Percentiles rank a stretch among this genome's conserved stretches.
Conservation (phyloP, 2,329 filamentous ascomycete species). For the Aspergillus fijiensis region DNA sequence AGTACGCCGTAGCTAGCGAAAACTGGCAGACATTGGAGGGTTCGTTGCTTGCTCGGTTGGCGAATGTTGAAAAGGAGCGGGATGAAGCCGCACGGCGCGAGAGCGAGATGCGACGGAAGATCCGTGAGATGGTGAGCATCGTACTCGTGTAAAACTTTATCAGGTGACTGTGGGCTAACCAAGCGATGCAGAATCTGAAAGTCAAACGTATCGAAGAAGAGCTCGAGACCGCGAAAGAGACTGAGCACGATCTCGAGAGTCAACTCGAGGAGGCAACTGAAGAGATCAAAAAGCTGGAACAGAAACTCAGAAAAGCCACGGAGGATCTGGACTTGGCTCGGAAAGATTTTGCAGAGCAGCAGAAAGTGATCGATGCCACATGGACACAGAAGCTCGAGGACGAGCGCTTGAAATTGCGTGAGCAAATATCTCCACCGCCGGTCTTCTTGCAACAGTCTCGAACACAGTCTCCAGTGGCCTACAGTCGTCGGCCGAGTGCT, state of each 20-base stretch:
- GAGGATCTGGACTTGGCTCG: slow-evolving; percentile 60
- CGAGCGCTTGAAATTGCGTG: slow-evolving; percentile 61
- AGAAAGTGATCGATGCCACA: slow-evolving; percentile 58
- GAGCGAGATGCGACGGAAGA: slow-evolving; percentile 83
- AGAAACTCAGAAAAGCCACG: slow-evolving; percentile 52
- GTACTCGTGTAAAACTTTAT: not conserved
- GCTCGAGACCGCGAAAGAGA: slow-evolving; percentile 62
- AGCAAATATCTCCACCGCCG: slow-evolving; percentile 42
- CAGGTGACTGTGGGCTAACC: slow-evolving; percentile 6
- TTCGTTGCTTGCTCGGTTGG: slow-evolving; percentile 73
- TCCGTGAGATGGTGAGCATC: slow-evolving; percentile 72
- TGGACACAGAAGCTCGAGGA: slow-evolving; percentile 62
- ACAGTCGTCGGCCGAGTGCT: slow-evolving; percentile 40
- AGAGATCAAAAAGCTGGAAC: slow-evolving; percentile 51
- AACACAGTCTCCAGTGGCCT: slow-evolving; percentile 44
- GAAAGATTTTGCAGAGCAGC: slow-evolving; percentile 59
- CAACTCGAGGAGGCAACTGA: slow-evolving; percentile 64
- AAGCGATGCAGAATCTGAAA: slow-evolving; percentile 58
- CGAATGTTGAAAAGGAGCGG: slow-evolving; percentile 81
- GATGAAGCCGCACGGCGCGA: slow-evolving; percentile 83
- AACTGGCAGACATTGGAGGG: slow-evolving; percentile 98
- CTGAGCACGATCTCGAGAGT: slow-evolving; percentile 47
- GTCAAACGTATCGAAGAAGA: slow-evolving; percentile 75
- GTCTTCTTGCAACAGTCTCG: slow-evolving; percentile 38
- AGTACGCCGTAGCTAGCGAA: slow-evolving; percentile 89